These are phyloP conservation scores for Flammula alnicola DNA, from an alignment of 1,284 basidiomycete genomes.

Conservation along the genomic window DNA sequence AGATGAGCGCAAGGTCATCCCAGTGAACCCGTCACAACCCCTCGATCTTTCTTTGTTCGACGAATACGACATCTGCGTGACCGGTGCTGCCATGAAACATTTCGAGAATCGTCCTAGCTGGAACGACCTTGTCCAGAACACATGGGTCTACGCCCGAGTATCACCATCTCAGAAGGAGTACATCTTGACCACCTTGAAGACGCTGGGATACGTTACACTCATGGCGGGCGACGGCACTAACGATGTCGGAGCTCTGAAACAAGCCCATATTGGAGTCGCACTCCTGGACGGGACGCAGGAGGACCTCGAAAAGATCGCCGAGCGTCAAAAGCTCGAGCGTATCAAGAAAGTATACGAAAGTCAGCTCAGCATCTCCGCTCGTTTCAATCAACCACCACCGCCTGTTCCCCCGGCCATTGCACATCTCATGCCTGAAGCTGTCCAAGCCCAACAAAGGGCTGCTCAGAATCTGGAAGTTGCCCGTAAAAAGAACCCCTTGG, in stretches of 20 bases:
- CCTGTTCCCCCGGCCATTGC: conserved; percentile 86
- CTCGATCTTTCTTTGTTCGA: conserved; percentile 80
- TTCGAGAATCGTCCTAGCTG: conserved; percentile 71
- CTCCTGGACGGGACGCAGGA: conserved; percentile 90
- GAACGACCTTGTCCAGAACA: conserved; percentile 85
- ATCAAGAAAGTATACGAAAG: conserved; percentile 96
- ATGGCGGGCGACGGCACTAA: conserved; percentile 99
- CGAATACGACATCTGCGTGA: conserved; percentile 93
- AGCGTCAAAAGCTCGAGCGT: conserved; percentile 86
- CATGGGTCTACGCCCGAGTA: conserved; percentile 96
- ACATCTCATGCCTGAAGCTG: conserved; percentile 85
- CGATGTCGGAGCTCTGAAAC: conserved; percentile 95
- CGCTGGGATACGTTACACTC: conserved; percentile 86
- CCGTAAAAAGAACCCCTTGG: conserved; percentile 84
- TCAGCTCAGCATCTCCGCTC: conserved; percentile 85
- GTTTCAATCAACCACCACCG: conserved; percentile 91
- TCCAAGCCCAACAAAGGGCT: conserved; percentile 86
- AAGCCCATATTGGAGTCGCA: conserved; percentile 94
- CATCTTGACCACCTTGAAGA: conserved; percentile 88
- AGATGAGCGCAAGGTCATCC: conserved; percentile 86
- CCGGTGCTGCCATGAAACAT: conserved; percentile 88
- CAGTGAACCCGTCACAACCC: conserved; percentile 78
- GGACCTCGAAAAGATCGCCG: conserved; percentile 91
- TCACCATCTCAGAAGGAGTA: conserved; percentile 95
- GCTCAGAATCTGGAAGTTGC: conserved; percentile 66